A percentile compares a stretch with the other conserved stretches of the same genome.
Conservation (phyloP, 768 basidiomycete genomes). For the Lepiota brunneoincarnata region DNA sequence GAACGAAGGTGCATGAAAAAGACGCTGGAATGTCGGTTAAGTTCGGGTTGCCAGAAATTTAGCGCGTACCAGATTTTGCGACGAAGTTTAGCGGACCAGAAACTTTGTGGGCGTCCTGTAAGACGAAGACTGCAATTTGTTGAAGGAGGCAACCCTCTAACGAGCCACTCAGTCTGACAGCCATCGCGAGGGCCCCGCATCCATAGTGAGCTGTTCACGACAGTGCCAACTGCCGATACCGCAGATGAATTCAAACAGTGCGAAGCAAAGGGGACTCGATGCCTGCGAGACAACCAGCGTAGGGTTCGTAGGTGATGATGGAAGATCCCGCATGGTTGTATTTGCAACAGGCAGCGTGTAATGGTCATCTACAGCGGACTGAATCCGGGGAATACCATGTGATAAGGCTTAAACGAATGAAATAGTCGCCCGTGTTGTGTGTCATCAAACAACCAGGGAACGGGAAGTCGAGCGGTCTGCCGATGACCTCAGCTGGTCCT, state of each 20-base stretch:
- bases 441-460: no score
- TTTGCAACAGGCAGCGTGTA: slow-evolving; percentile 69
- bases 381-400: no score
- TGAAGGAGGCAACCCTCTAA: slow-evolving; percentile 53
- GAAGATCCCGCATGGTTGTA: slow-evolving; percentile 36
- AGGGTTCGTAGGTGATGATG: slow-evolving; percentile 44
- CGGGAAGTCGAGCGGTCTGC: no score
- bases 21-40: slow-evolving; percentile 30
- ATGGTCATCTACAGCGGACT: slow-evolving; percentile 21
- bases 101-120: slow-evolving; percentile 54
- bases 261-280: slow-evolving; percentile 40
- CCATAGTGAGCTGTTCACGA: slow-evolving; percentile 51
- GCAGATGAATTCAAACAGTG: slow-evolving; percentile 44
- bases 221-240: slow-evolving; percentile 28
- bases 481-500: no score
- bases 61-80: slow-evolving; percentile 62
- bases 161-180: slow-evolving; percentile 67
- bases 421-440: no score
- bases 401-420: no score
- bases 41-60: slow-evolving; percentile 17
- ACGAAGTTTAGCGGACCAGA: slow-evolving; percentile 67
- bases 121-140: slow-evolving; percentile 75
- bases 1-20: slow-evolving; percentile 68
- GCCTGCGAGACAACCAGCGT: slow-evolving; percentile 58
- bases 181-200: slow-evolving; percentile 48